Conservation (phyloP, 306 rosid species). For the Mucuna pruriens region DNA sequence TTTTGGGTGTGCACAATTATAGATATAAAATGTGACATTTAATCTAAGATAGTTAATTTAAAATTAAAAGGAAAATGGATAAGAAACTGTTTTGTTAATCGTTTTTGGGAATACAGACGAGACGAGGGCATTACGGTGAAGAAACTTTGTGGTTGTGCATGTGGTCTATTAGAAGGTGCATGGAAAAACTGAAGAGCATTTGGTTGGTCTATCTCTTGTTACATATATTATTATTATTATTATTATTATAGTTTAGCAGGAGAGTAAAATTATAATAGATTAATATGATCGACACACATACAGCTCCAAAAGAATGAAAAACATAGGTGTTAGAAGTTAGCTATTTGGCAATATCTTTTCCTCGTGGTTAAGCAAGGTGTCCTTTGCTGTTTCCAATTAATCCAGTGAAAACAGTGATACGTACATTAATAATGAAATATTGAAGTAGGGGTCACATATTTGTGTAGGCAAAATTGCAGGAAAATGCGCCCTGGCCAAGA, state of each 20-base stretch:
- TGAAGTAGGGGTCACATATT: conserved; percentile 35
- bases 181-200: neutral
- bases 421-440: conserved; percentile 23
- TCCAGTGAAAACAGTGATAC: neutral
- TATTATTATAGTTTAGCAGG: no score
- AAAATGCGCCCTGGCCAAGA: neutral
- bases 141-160: neutral
- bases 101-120: neutral
- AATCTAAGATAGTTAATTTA: neutral
- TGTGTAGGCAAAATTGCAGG: conserved; percentile 8
- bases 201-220: neutral
- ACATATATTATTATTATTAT: no score
- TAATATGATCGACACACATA: neutral
- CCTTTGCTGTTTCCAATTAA: neutral
- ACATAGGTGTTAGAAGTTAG: neutral
- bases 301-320: conserved; percentile 5
- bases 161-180: neutral
- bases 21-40: neutral
- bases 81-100: neutral
- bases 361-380: neutral
- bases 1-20: neutral
- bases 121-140: neutral
- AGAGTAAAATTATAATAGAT: neutral
- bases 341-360: neutral
- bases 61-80: neutral